Conservation (phyloP, 805 yeast species). For the Babjeviella inositovora region DNA sequence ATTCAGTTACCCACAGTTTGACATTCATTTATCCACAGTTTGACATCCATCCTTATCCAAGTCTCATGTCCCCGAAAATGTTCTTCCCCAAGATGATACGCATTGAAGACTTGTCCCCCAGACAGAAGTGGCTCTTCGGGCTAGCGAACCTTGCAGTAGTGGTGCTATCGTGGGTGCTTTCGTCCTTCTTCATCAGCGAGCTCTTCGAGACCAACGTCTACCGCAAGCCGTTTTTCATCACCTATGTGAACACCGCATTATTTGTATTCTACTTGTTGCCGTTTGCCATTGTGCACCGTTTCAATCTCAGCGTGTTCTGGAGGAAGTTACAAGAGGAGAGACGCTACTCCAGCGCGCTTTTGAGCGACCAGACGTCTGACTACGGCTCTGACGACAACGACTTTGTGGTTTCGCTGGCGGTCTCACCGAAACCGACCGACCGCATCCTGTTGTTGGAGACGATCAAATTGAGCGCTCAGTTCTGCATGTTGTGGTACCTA, state of each 20-base stretch:
- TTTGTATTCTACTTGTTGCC: slow-evolving; percentile 70
- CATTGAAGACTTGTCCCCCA: no score
- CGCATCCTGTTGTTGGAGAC: slow-evolving; percentile 30
- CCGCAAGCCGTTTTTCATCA: slow-evolving; percentile 82
- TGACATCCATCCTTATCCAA: no score
- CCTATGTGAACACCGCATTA: slow-evolving; percentile 80
- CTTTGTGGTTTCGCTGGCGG: slow-evolving; percentile 1
- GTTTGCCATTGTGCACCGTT: slow-evolving; percentile 11
- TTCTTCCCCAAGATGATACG: no score
- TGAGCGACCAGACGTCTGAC: slow-evolving; percentile 5
- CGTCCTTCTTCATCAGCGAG: slow-evolving; percentile 73
- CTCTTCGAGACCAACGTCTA: slow-evolving; percentile 55
- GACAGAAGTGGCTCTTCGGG: slow-evolving; percentile 62
- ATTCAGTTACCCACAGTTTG: no score
- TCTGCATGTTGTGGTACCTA: slow-evolving; percentile 77
- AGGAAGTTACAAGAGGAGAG: slow-evolving; percentile 5
- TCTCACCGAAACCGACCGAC: not conserved
- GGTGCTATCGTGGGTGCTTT: slow-evolving; percentile 78
- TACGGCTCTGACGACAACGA: slow-evolving; percentile 8
- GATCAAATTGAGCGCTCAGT: slow-evolving; percentile 57
- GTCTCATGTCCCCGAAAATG: no score
- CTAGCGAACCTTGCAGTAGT: slow-evolving; percentile 58
- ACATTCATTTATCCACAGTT: no score
- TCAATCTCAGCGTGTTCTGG: slow-evolving; percentile 3
- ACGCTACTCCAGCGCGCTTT: slow-evolving; percentile 1